Evolutionary conservation across 225 moss, liverwort and hornwort genomes (phyloP), one percentile per base, ranked within the genome.

Genomic region (Physcomitrium patens): DNA sequence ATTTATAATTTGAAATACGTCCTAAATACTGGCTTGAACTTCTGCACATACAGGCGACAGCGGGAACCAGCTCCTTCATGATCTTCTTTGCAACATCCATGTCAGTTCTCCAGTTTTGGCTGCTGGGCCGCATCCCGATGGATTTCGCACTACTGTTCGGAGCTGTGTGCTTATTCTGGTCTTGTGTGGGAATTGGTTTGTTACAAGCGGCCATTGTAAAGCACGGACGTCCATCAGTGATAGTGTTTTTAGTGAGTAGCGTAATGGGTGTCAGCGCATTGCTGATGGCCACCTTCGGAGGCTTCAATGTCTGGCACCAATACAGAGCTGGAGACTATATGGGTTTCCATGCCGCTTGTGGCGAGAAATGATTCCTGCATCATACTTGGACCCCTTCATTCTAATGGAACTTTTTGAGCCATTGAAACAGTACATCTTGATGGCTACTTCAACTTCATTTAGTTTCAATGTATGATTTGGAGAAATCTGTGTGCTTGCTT

Each of bases 61-160:
- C 85, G 54, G 89, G 87, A 24, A 93, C 87, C 6, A 81, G 66
- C n/a, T 76, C 77, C 5, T 86, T 86, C 57, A 91, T 89, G 81
- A 83, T 91, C 23, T 89, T 89, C 85, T 91, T 91, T 60, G 83
- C 89, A 8, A 83, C 89, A 7, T 89, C 87, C 12, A 83, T 89
- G 86, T 89, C 89, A 0, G 89, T 91, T 41, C 46, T 89, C 6
- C 83, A 89, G 73, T 91, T 81, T 51, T 89, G 86, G 91, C 60
- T 91, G 24, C 80, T 87, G 73, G 89, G 91, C 27, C 82, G 91
- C 14, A 87, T 89, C 51, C 89, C 89, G 0, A 22, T 91, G 17
- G 31, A 79, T 26, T 85, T 79, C 14, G 89, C 84, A 0, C 31
- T 86, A 18, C 41, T 86, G 15, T 81, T 76, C 19, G 78, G 85